Base-by-base conservation (phyloP, 345 rosid species). In the Arabis hirsuta region DNA sequence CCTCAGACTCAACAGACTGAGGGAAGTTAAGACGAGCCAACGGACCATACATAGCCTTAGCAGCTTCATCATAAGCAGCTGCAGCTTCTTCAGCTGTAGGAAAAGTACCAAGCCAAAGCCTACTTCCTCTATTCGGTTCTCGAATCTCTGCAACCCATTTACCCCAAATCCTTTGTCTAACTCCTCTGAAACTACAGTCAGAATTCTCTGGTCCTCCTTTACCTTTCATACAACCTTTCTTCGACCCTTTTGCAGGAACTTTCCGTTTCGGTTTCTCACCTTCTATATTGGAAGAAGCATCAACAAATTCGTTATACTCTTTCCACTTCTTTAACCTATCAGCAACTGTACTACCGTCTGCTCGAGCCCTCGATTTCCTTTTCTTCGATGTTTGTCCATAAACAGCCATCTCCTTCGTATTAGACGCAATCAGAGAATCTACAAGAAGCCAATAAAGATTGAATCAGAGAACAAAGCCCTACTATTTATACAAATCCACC, bases 61-160 rank as follows among this genome's bases (percentile, higher is more conserved):
- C 98, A 5, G 98, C 98, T 52, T 81, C 80, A 55, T 93, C 94
- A 46, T 93, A 93, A 22, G 97, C 96, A 4, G 73, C 10, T 0
- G 98, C 98, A 42, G 98, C 98, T 22, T 90, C 81, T 10, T 68
- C 31, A 0, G 96, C 97, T 2, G 92, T 89, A 2, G 84, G 88
- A 45, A 86, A 93, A 22, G 97, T 93, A 9, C 98, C 98, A 16
- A 93, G 87, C 98, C 98, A 93, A 2, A 90, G 83, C 68, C 98
- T 72, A 14, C 67, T 82, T 32, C 89, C 89, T 55, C 83, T 70
- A 7, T 85, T 80, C 0, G 98, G 98, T 34, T 90, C 90, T 9
- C 98, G 73, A 52, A 93, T 93, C 81, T 90, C 97, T 0, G 98
- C 91, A 48, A 90, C 96, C 96, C 98, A 92, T 77, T 88, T 90